phyloP scores from a whole-genome alignment of 179 eudicot species.

The Patellifolia procumbens region DNA sequence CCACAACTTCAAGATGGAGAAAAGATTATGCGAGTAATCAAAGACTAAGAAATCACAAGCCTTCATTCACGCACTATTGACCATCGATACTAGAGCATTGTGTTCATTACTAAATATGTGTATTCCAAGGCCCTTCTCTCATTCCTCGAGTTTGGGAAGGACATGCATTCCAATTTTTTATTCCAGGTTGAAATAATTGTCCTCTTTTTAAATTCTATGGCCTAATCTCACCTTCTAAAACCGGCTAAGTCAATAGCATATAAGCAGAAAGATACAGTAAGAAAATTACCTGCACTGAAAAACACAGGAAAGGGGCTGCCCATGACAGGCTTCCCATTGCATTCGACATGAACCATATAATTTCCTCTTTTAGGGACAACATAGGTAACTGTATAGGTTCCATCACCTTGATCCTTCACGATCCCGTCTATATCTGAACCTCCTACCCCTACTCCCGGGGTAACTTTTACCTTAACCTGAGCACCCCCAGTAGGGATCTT shows the following conservation, averaged over 20 bases:
- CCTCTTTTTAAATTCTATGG: neutral
- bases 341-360: constrained; percentile 92
- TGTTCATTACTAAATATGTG: neutral
- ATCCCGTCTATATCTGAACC: constrained; percentile 84
- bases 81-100: neutral
- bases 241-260: neutral
- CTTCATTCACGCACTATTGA: neutral
- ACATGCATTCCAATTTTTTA: too few relatives aligned
- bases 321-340: constrained; percentile 80
- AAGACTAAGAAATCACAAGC: neutral
- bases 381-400: constrained; percentile 82
- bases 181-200: neutral
- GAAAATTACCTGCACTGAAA: constrained; percentile 77
- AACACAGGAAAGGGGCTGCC: constrained; percentile 98
- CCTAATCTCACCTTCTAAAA: neutral
- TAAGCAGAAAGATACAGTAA: neutral
- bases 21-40: neutral
- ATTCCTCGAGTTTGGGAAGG: neutral
- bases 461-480: constrained; percentile 63
- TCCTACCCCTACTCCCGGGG: constrained; percentile 81
- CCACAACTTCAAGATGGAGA: too few relatives aligned
- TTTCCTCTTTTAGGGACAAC: constrained; percentile 92
- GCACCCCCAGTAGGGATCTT: constrained; percentile 74
- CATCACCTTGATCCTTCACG: constrained; percentile 93
- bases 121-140: neutral